Evolutionary conservation across 1,284 basidiomycete genomes (phyloP), one percentile per base, ranked within the genome.

Genomic region (Trichosporon sp.): DNA sequence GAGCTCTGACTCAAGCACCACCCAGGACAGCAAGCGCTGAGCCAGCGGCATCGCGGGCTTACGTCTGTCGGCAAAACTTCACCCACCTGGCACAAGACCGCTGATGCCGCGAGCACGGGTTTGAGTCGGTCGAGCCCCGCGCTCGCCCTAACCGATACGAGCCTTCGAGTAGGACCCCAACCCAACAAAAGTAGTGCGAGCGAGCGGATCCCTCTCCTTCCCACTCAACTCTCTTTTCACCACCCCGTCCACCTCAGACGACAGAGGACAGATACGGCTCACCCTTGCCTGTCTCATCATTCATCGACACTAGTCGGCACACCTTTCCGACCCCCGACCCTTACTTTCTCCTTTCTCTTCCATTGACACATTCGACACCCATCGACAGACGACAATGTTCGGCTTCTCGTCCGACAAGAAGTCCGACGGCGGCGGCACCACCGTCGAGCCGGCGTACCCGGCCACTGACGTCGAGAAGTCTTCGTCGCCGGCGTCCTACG

Each of bases 21-120:
- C 3, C 35, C 46, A 46, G 43, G 16, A 4, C 46, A 12, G 16
- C 19, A 48, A 12, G 46, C 46, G 46, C 46, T 48, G 46, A 48
- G 46, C 19, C 46, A 48, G 16, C 46, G 26, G 26, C 35, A 37
- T 5, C n/a, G n/a, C 16, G 21, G 19, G 51, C 51, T 21, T 54
- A 54, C 51, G 51, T 54, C 51, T 54, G 51, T 54, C 51, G 51
- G 51, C 51, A 54, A 54, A 54, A 54, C 51, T 54, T 54, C 51
- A 54, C 51, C 19, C 51, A 40, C 38, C 38, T 40, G 10, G 38
- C 38, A 54, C 51, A 11, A 46, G 43, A 46, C 51, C 51, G 51
- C 38, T 40, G 38, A 2, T 12, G 10, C 38, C 51, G 19, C 51
- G 21, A 54, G 51, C 21, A 4, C 19, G 51, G 51, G 3, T n/a